phyloP scores from a whole-genome alignment of 768 basidiomycete genomes.

The Rhodotorula paludigena region DNA sequence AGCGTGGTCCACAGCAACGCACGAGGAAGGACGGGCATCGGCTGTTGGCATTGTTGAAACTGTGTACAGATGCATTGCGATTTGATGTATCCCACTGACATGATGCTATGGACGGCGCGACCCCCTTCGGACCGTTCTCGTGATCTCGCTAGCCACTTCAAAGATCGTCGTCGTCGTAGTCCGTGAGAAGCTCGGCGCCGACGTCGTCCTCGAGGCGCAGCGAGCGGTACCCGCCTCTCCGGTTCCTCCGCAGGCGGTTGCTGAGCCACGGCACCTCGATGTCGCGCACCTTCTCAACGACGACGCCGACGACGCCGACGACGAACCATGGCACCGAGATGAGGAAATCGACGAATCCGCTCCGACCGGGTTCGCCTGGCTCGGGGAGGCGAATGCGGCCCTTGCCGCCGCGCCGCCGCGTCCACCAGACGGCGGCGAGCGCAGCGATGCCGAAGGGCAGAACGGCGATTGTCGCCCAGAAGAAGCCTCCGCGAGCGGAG shows the following conservation, averaged over 20 bases:
- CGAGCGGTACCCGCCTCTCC: slow-evolving; percentile 43
- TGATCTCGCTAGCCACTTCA: no score
- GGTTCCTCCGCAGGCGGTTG: slow-evolving; percentile 40
- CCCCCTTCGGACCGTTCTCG: no score
- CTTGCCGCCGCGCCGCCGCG: slow-evolving; percentile 66
- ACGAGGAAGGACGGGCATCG: no score
- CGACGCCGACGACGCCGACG: slow-evolving; percentile 19
- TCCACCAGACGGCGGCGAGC: slow-evolving; percentile 73
- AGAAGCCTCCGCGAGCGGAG: slow-evolving; percentile 55
- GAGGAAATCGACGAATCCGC: slow-evolving; percentile 25
- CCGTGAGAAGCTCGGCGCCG: slow-evolving; percentile 43
- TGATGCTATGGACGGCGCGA: no score
- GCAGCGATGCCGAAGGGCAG: slow-evolving; percentile 73
- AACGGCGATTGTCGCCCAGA: slow-evolving; percentile 75
- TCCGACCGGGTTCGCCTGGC: slow-evolving; percentile 27
- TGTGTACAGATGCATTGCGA: no score
- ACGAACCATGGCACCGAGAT: slow-evolving; percentile 33
- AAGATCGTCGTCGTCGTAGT: slow-evolving; percentile 10
- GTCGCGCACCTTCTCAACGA: slow-evolving; percentile 42
- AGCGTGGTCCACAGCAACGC: no score
- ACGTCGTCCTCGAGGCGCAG: slow-evolving; percentile 45
- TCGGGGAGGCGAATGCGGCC: slow-evolving; percentile 42
- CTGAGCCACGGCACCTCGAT: slow-evolving; percentile 45
- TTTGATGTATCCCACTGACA: no score
- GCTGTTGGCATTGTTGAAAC: no score